These are phyloP conservation scores for Hyaloperonospora arabidopsidis DNA, from an alignment of 352 stramenopile genomes.

Conservation along the genomic window DNA sequence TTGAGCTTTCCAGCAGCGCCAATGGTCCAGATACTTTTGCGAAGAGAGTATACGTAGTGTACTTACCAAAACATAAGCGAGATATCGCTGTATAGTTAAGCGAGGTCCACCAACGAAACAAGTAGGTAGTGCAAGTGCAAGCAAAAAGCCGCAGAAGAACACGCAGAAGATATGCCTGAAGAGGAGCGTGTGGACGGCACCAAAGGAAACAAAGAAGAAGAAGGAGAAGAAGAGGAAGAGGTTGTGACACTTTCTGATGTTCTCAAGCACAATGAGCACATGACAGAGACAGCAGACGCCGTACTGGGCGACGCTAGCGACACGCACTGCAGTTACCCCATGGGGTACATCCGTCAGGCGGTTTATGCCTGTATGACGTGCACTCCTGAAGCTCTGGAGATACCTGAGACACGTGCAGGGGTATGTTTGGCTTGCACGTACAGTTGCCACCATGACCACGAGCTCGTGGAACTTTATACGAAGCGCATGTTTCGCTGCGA, in stretches of 20 bases:
- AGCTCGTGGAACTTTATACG: slow-evolving; percentile 77
- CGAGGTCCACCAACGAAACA: too few species aligned
- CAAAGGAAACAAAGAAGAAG: slow-evolving; percentile 9
- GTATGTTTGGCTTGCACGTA: slow-evolving; percentile 70
- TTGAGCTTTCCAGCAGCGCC: slow-evolving; percentile 10
- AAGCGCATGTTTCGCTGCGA: slow-evolving; percentile 70
- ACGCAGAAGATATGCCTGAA: slow-evolving; percentile 4
- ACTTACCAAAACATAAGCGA: too few species aligned
- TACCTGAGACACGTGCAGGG: slow-evolving; percentile 30
- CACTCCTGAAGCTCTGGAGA: slow-evolving; percentile 36
- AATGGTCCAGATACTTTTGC: slow-evolving; percentile 3
- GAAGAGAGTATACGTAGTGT: too few species aligned
- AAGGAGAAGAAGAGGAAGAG: slow-evolving; percentile 38
- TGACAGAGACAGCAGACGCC: slow-evolving; percentile 50
- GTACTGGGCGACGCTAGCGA: slow-evolving; percentile 53
- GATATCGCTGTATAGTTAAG: too few species aligned
- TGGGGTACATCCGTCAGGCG: slow-evolving; percentile 58
- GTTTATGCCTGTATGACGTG: slow-evolving; percentile 68
- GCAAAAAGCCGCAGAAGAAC: slow-evolving; percentile 1
- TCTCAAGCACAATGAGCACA: slow-evolving; percentile 40
- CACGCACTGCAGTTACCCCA: slow-evolving; percentile 60
- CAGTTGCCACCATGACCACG: slow-evolving; percentile 63
- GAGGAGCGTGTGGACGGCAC: background rate
- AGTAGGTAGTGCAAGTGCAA: too few species aligned
- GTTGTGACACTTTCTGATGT: slow-evolving; percentile 61